Base-by-base conservation (phyloP, 2,329 filamentous ascomycete species). In the Coniochaeta sp. region DNA sequence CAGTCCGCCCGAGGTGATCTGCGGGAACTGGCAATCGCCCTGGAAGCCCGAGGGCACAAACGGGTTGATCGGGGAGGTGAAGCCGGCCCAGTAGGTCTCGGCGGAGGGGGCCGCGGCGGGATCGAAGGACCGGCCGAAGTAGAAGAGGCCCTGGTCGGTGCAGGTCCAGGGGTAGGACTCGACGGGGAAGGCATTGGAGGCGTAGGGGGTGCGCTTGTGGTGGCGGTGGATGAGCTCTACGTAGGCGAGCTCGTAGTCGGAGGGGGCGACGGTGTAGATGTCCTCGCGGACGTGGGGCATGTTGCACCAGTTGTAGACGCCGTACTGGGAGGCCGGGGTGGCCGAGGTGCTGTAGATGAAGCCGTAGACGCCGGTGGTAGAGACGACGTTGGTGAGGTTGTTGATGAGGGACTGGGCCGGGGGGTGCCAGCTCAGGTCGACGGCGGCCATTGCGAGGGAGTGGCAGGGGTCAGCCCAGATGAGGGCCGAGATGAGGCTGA, bases 211-310 rank as follows among this genome's bases (percentile, higher is more conserved):
- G 24, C 91, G 84, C 70, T 95, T 95, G 73, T 95, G 90, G 70
- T 95, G 91, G 58, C 91, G 83, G 68, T 95, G 90, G 57, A 93
- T 89, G 80, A 93, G 76, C 74, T 93, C 90, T 8, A 93, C 89
- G 69, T 93, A 93, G 67, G 81, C 75, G 57, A 95, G 75, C 66
- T 86, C 77, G 69, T 84, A 91, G n/a, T 81, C 81, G 0, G 73
- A 64, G 1, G 75, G 66, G 0, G 81, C 76, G 62, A 73, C 79
- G 16, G 79, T 71, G 68, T 95, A 95, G 67, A 90, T 88, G 16
- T 73, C 72, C 24, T 71, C 74, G 34, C 89, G 81, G n/a, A 90
- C 88, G 74, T 93, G 91, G 0, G 91, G 90, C 89, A 95, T 95
- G 69, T 95, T 93, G 73, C 90, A 95, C 81, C 81, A 93, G 71